phyloP scores from a whole-genome alignment of 495 filamentous ascomycete genomes.

The Chaetomium fimeti region DNA sequence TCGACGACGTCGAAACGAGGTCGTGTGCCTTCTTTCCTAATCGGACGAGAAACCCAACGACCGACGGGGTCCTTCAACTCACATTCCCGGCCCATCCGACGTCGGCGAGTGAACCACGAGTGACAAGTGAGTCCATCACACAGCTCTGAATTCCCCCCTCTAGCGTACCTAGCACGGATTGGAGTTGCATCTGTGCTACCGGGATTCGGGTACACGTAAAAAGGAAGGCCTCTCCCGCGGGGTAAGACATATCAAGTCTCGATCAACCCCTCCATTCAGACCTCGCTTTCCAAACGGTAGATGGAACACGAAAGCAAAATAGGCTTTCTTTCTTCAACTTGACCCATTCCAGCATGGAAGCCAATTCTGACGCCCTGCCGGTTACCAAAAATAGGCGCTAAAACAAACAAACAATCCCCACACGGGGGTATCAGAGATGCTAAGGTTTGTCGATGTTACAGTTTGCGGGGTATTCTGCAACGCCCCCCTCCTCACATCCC shows the following conservation, averaged over 20 bases:
- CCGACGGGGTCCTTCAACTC: not conserved
- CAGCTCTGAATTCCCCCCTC: not conserved
- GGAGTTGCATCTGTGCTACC: not conserved
- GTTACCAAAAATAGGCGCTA: too few relatives aligned
- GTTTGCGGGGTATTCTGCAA: too few relatives aligned
- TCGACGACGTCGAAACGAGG: not conserved
- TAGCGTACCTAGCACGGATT: not conserved
- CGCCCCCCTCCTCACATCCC: too few relatives aligned
- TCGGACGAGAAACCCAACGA: not conserved
- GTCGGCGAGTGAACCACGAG: not conserved
- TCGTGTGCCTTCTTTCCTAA: constrained; percentile 13
- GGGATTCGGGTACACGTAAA: constrained; percentile 5
- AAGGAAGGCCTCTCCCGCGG: not conserved
- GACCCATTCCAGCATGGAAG: too few relatives aligned
- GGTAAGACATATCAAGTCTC: constrained; percentile 1
- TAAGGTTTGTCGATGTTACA: too few relatives aligned
- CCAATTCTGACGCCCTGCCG: too few relatives aligned
- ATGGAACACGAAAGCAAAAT: too few relatives aligned
- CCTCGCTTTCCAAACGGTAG: not conserved
- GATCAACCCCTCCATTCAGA: not conserved
- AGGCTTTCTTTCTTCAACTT: too few relatives aligned
- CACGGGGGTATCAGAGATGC: too few relatives aligned
- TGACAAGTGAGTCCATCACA: not conserved
- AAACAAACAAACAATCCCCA: too few relatives aligned
- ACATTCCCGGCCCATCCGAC: not conserved